phyloP scores from a whole-genome alignment of 768 basidiomycete genomes.

The Pleurotus tuber-regium region DNA sequence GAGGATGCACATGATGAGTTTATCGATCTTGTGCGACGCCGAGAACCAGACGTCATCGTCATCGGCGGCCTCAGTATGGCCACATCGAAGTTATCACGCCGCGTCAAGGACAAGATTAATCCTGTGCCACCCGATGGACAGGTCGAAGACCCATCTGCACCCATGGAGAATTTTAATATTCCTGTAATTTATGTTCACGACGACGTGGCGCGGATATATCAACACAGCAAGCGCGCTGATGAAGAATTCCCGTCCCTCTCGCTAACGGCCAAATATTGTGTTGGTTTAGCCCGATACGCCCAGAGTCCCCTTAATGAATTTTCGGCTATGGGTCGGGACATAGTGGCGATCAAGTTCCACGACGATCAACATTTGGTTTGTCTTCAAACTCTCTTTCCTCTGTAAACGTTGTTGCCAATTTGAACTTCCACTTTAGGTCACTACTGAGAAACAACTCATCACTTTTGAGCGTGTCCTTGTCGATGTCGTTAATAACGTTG shows the following conservation, averaged over 20 bases:
- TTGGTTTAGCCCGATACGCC: constrained; percentile 88
- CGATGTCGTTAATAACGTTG: constrained; percentile 88
- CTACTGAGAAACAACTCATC: constrained; percentile 76
- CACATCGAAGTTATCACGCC: constrained; percentile 66
- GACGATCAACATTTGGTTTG: constrained; percentile 84
- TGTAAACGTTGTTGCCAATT: constrained; percentile 13
- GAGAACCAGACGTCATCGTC: constrained; percentile 85
- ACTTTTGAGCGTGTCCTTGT: constrained; percentile 86
- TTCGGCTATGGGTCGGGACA: constrained; percentile 83
- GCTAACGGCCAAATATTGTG: constrained; percentile 82
- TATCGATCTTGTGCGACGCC: constrained; percentile 73
- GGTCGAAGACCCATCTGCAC: constrained; percentile 23
- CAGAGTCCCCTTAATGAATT: constrained; percentile 96
- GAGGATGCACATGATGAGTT: constrained; percentile 69
- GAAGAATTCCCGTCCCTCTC: constrained; percentile 82
- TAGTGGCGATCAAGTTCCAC: constrained; percentile 79
- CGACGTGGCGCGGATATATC: constrained; percentile 91
- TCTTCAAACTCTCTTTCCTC: constrained; percentile 9
- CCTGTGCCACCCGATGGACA: constrained; percentile 22
- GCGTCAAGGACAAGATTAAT: constrained; percentile 56
- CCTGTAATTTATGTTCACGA: constrained; percentile 85
- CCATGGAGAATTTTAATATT: constrained; percentile 51
- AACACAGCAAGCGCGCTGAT: constrained; percentile 81
- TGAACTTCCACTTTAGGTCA: constrained; percentile 53
- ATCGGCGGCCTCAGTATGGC: constrained; percentile 87